Percentiles rank a stretch among this genome's conserved stretches.
These are phyloP conservation scores for Ceratocystis ficicola DNA, from an alignment of 2,329 filamentous ascomycete species.

Conservation along the genomic window DNA sequence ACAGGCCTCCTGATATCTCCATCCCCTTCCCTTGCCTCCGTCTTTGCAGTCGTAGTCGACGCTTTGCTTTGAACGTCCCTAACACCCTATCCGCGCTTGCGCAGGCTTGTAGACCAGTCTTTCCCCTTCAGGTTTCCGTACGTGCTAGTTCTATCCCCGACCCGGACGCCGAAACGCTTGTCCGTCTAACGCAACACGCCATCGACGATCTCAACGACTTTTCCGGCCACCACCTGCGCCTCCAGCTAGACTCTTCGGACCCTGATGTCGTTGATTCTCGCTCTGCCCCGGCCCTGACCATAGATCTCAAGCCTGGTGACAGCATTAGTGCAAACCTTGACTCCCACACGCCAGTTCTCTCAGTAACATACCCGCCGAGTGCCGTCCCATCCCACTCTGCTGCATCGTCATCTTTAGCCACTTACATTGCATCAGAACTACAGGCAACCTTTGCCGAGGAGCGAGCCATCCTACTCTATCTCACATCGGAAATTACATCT, in stretches of 20 bases:
- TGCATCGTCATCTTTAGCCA: slow-evolving; percentile 55
- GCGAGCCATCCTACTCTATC: slow-evolving; percentile 68
- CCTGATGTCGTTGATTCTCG: slow-evolving; percentile 23
- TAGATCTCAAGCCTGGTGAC: slow-evolving; percentile 56
- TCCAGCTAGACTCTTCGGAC: slow-evolving; percentile 26
- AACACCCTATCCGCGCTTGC: not conserved
- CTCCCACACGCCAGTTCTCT: slow-evolving; percentile 56
- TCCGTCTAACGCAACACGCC: slow-evolving; percentile 71
- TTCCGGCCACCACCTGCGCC: slow-evolving; percentile 59
- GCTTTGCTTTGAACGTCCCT: not conserved
- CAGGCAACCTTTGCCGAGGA: slow-evolving; percentile 75
- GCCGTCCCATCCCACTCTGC: slow-evolving; percentile 55
- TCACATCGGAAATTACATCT: slow-evolving; percentile 49
- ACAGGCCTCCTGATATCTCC: not conserved
- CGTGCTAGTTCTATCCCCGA: slow-evolving; percentile 54
- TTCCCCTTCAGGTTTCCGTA: slow-evolving; percentile 72
- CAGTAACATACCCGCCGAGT: slow-evolving; percentile 63
- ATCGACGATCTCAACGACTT: slow-evolving; percentile 82
- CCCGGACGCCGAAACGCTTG: slow-evolving; percentile 57
- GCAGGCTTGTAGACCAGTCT: slow-evolving; percentile 76
- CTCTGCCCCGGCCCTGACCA: slow-evolving; percentile 47
- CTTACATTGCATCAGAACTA: slow-evolving; percentile 66
- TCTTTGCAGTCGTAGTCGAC: not conserved
- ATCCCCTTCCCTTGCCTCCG: not conserved
- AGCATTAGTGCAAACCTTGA: slow-evolving; percentile 49